Percentiles rank a stretch among this genome's conserved stretches.
Evolutionary conservation across 495 filamentous ascomycete species (phyloP).

Genomic region (Penicillium atrosanguineum): DNA sequence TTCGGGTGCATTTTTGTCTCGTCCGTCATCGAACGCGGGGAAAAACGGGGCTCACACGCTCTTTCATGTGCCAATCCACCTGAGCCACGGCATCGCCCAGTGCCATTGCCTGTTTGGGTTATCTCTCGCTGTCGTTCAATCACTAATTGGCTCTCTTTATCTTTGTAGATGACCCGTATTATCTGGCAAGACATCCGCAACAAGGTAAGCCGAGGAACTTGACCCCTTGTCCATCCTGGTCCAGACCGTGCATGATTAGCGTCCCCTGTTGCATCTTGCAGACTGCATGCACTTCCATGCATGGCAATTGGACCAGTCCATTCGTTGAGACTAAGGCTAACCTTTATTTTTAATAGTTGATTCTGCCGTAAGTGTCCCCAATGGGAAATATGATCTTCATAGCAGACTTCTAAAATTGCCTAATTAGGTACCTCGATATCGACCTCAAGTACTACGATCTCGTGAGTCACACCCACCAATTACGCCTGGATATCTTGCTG

Average conservation of each 20-base stretch:
- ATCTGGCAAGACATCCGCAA: conserved; percentile 99
- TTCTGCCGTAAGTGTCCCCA: conserved; percentile 63
- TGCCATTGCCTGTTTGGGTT: neutral
- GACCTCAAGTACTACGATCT: conserved; percentile 99
- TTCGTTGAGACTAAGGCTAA: conserved; percentile 17
- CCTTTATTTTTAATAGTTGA: conserved; percentile 57
- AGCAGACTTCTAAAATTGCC: conserved; percentile 14
- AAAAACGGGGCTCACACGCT: conserved; percentile 28
- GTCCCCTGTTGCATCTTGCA: conserved; percentile 11
- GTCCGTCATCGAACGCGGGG: conserved; percentile 30
- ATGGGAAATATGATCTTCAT: conserved; percentile 2
- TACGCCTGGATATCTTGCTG: neutral
- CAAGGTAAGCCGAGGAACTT: conserved; percentile 55
- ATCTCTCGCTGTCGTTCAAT: neutral
- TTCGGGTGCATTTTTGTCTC: conserved; percentile 29
- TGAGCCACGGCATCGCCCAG: neutral
- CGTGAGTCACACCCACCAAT: conserved; percentile 30
- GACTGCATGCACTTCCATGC: conserved; percentile 16
- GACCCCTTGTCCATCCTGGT: conserved; percentile 8
- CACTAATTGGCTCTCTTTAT: conserved; percentile 23
- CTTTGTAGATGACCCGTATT: conserved; percentile 82
- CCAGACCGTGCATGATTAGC: conserved; percentile 18
- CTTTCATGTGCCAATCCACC: conserved; percentile 14
- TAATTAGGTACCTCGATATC: conserved; percentile 75
- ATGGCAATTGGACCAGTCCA: conserved; percentile 5